A percentile compares a stretch with the other conserved stretches of the same genome.
Evolutionary conservation across 495 filamentous ascomycete genomes (phyloP).

Genomic region (Xylaria intraflava): DNA sequence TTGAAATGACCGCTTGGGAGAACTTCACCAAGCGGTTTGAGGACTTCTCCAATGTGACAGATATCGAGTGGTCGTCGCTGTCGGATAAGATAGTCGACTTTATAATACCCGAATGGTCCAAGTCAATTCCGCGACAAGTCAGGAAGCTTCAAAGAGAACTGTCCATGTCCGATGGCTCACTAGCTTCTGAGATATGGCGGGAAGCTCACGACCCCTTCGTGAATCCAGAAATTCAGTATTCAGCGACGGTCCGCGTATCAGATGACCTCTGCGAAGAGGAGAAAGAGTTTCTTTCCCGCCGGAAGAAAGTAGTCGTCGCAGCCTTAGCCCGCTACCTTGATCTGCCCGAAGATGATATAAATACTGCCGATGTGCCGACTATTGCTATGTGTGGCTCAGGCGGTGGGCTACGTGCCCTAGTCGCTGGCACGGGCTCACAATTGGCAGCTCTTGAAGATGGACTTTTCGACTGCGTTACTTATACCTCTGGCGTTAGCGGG

Average conservation of each 20-base stretch:
- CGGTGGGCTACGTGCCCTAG: constrained; percentile 80
- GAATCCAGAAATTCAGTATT: constrained; percentile 77
- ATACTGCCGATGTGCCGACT: constrained; percentile 83
- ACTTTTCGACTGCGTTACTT: constrained; percentile 87
- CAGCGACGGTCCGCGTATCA: constrained; percentile 75
- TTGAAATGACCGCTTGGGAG: constrained; percentile 48
- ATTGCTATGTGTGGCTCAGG: constrained; percentile 94
- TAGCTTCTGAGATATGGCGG: constrained; percentile 88
- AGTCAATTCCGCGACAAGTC: constrained; percentile 65
- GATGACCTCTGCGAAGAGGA: constrained; percentile 81
- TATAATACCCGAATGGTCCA: constrained; percentile 77
- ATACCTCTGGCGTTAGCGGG: constrained; percentile 89
- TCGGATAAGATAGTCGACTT: constrained; percentile 59
- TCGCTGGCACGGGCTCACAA: constrained; percentile 81
- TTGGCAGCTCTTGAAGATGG: constrained; percentile 75
- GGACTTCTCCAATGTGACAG: constrained; percentile 45
- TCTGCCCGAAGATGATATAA: constrained; percentile 69
- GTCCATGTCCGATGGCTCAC: constrained; percentile 73
- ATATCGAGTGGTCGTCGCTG: constrained; percentile 53
- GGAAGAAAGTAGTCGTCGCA: constrained; percentile 56
- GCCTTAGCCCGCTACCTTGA: constrained; percentile 77
- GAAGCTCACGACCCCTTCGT: constrained; percentile 77
- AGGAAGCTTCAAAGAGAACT: constrained; percentile 84
- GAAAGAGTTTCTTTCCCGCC: constrained; percentile 56
- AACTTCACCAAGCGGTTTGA: constrained; percentile 54